Base-by-base conservation (phyloP, 164 flowering plant genomes). In the Chimonanthus praecox region DNA sequence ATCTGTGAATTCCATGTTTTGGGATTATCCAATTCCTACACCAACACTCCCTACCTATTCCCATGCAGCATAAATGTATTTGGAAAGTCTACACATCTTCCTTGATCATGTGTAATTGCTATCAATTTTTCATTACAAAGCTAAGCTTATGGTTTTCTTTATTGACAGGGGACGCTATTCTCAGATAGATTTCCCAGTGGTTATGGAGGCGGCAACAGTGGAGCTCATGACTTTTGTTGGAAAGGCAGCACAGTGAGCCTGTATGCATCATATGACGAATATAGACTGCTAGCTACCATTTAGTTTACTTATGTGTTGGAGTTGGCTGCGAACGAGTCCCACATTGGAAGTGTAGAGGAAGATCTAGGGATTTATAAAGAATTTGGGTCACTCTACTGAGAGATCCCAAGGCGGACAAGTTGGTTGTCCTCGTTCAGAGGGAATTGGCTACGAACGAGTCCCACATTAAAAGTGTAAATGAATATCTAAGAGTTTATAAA, bases 141-240 rank as follows among this genome's bases (percentile, higher is more conserved):
- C 18, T 15, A 64, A 6, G 15, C 33, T 49, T 5, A 33, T 18
- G 47, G 4, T 33, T 2, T 10, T 20, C 16, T 21, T 9, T 47
- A 20, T 51, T 72, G 79, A 75, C 92, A 94, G 97, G 99, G 97
- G 97, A 81, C 80, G 98, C 71, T 92, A 92, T 77, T 73, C 76
- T 10, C 82, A 86, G 9, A 72, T 83, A n/a, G 94, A 95, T 77
- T 95, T 95, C 79, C 81, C 83, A 58, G 81, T 70, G 18, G 80
- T 92, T 49, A 91, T 90, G 92, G 94, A 95, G 77, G 96, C 95
- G 33, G 97, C 99, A 54, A 87, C 85, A 71, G 80, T 74, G 58
- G 98, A 95, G 82, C 94, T 95, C 69, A 75, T 89, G 81, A 90
- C 86, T 77, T 81, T 82, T 72, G 85, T 78, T 18, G 88, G 89